Base-by-base conservation (phyloP, 1,284 basidiomycete genomes). In the Cystobasidium slooffiae region DNA sequence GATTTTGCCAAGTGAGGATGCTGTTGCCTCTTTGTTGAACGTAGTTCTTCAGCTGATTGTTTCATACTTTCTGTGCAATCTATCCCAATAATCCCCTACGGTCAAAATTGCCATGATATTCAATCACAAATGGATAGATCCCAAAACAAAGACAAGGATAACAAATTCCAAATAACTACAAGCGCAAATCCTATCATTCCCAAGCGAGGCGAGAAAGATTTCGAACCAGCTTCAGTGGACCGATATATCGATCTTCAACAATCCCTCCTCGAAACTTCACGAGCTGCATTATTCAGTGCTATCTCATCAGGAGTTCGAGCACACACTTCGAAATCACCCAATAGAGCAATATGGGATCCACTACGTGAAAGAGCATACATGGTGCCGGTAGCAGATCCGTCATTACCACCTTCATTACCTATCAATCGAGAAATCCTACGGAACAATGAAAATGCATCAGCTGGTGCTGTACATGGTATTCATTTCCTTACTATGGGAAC, bases 141-240 rank as follows among this genome's bases (percentile, higher is more conserved):
- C 49, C 24, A 47, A 51, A 24, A 43, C 41, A 78, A 77, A 65
- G 46, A 43, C 18, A 59, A 65, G 14, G 69, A 68, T 37, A 47
- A 64, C n/a, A 78, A 81, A 5, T 83, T 84, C 10, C 56, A 52
- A 41, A 43, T 18, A 9, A 59, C 69, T 3, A 51, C 59, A 44
- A 62, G 39, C 16, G 63, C 65, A 9, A 76, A 79, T 16, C 86
- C 86, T 0, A 82, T 87, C 7, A 95, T 97, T 68, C 94, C 94
- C 10, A 94, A 92, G 82, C 87, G 94, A 39, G 94, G 94, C 4
- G 94, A 97, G 82, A 97, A 97, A 81, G 94, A 97, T 79, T 98
- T 95, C 78, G 95, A 98, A 82, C 96, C 96, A 83, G 72, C 59
- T 75, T 76, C 12, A 66, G 78, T 59, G 76, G 75, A 43, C 74